These are phyloP conservation scores for Eimeria brunetti DNA, from an alignment of 169 alveolate genomes.

Conservation along the genomic window DNA sequence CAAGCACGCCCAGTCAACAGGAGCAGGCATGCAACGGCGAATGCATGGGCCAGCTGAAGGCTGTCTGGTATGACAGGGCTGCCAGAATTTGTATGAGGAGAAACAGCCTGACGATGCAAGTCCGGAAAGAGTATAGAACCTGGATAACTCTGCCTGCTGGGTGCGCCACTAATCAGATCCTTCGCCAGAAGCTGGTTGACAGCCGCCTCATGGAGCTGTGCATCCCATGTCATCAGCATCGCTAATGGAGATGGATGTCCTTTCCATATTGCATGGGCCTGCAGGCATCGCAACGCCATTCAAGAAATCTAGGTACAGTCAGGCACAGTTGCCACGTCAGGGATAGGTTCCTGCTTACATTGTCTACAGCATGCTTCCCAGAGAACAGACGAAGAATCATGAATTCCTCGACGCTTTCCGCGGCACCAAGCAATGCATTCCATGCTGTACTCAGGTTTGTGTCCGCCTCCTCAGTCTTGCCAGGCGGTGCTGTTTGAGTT, in stretches of 20 bases:
- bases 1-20: constrained; percentile 57
- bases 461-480: not conserved
- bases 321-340: not conserved
- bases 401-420: constrained; percentile 55
- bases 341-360: not conserved
- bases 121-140: not conserved
- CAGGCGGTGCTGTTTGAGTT: not conserved
- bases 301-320: not conserved
- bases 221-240: constrained; percentile 49
- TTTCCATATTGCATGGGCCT: constrained; percentile 35
- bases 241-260: constrained; percentile 29
- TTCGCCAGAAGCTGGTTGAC: constrained; percentile 8
- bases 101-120: not conserved
- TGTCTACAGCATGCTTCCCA: constrained; percentile 43
- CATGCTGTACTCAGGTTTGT: not conserved
- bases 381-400: constrained; percentile 37
- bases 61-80: not conserved
- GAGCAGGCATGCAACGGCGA: constrained; percentile 60
- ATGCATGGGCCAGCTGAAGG: constrained; percentile 54
- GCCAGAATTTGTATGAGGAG: not conserved
- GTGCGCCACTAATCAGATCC: not conserved
- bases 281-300: constrained; percentile 23
- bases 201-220: constrained; percentile 19
- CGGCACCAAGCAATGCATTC: constrained; percentile 49
- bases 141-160: not conserved